Evolutionary conservation across 2,329 filamentous ascomycete genomes (phyloP), one percentile per base, ranked within the genome.

Genomic region (Cladophialophora carrionii): DNA sequence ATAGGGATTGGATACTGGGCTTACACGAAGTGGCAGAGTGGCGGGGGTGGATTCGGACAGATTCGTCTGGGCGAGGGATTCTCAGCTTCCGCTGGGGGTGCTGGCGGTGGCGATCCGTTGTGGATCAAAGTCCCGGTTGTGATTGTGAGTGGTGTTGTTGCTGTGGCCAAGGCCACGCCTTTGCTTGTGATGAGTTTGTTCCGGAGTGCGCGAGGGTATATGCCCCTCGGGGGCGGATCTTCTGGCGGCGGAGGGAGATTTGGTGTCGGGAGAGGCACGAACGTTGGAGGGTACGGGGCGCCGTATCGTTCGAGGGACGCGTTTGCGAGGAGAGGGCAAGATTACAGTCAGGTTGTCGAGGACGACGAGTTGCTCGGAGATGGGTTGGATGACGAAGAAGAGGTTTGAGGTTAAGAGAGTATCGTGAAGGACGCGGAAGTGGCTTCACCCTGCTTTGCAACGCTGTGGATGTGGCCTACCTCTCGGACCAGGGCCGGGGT

Each of bases 341-440:
- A 96, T 76, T 72, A 70, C 51, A 65, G 64, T 51, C 98, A 98
- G 76, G 92, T 96, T 58, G 92, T 96, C 73, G 90, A 95, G 57
- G 95, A 98, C 75, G 95, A 98, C 56, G 94, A 98, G 81, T 80
- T 99, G 71, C 80, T 99, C 41, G 95, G 95, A 0, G 94, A 97
- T 71, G 93, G 96, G 65, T 92, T 92, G 71, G 94, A 97, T 70
- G 92, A 97, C 74, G 94, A 97, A 67, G 90, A 80, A 59, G 78
- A 79, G 62, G 73, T 73, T 52, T 78, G 57, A 65, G 46, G 43
- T 24, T 10, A 5, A 49, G 41, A 20, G 56, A 24, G 7, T 24
- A 22, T 49, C n/a, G 46, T 24, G 20, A 49, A 24, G 20, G 46
- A 14, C n/a, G 14, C n/a, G 37, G n/a, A 43, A 20, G 17, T 43